Percentiles rank a stretch among this genome's conserved stretches.
These are phyloP conservation scores for Fusarium sp. DNA, from an alignment of 2,329 filamentous ascomycete species.

Conservation along the genomic window DNA sequence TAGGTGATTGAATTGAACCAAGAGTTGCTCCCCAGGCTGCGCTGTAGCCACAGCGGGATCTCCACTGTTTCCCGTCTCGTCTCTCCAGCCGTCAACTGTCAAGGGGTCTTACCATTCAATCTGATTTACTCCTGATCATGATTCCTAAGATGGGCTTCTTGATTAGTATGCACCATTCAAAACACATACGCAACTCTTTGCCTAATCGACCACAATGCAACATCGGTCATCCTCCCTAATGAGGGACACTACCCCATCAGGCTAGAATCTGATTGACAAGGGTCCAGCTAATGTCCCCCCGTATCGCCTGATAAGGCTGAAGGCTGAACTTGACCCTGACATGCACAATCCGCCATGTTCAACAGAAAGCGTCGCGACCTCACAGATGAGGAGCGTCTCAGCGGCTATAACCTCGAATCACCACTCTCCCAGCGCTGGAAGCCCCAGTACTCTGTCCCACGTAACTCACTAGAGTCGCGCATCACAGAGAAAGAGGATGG, in stretches of 20 bases:
- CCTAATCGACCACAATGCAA: not conserved
- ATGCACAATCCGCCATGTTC: conserved; percentile 12
- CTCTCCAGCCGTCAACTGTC: not conserved
- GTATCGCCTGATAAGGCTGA: conserved; percentile 5
- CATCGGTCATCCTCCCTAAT: not conserved
- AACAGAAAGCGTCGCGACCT: conserved; percentile 9
- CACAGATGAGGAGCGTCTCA: conserved; percentile 14
- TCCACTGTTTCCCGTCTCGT: conserved; percentile 24
- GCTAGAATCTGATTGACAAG: not conserved
- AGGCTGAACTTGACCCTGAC: conserved; percentile 10
- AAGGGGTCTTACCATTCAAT: not conserved
- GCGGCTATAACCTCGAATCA: conserved; percentile 37
- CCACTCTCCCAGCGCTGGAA: conserved; percentile 44
- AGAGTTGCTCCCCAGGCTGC: not conserved
- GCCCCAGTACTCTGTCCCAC: conserved; percentile 39
- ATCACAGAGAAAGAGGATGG: not conserved
- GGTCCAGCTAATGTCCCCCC: not conserved
- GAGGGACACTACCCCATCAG: not conserved
- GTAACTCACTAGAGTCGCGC: conserved; percentile 18
- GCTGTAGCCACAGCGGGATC: conserved; percentile 12
- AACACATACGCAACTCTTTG: not conserved
- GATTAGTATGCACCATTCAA: not conserved
- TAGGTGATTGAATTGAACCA: too few relatives aligned
- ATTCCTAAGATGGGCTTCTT: not conserved
- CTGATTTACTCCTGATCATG: not conserved